Base-by-base conservation (phyloP, 345 rosid species). In the Toxicodendron radicans region DNA sequence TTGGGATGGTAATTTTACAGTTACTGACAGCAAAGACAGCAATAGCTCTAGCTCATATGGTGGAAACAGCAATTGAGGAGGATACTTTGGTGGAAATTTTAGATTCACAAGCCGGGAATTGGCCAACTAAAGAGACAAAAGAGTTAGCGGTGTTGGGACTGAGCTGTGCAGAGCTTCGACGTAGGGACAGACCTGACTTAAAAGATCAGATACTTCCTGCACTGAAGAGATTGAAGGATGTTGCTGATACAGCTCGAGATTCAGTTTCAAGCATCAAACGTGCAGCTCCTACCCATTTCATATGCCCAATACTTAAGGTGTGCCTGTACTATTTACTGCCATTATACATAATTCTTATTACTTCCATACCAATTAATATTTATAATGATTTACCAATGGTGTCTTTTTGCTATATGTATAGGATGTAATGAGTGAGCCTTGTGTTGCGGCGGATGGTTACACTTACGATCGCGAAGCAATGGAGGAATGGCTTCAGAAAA, bases 371-470 rank as follows among this genome's bases (percentile, higher is more conserved):
- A 35, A 6, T 35, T 35, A 2, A 17, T 21, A 20, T 33, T 5
- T 46, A 3, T 12, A 16, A 24, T 10, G 2, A 10, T 43, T 27
- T 6, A 16, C 10, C 18, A 23, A 41, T 17, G 5, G 11, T 14
- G 21, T 73, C 46, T 73, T 75, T 24, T 21, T 56, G 5, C 21
- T 63, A 57, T 18, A 57, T 48, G 67, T 75, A 33, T 88, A 94
- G 98, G 94, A 85, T 18, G 81, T 92, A 16, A 94, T 91, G 97
- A 75, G 81, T 5, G 97, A 89, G 10, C 97, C 98, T 7, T 88
- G 87, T 79, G 92, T 94, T 68, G 97, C 98, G 48, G 88, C 97
- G 12, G 97, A 94, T 75, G 98, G 98, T 7, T 92, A 87, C 76
- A 89, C 89, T 1, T 92, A 94, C 7, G 95, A 92, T 43, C 88